A percentile compares a stretch with the other conserved stretches of the same genome.
Conservation (phyloP, 768 basidiomycete species). For the Lactarius sp. region DNA sequence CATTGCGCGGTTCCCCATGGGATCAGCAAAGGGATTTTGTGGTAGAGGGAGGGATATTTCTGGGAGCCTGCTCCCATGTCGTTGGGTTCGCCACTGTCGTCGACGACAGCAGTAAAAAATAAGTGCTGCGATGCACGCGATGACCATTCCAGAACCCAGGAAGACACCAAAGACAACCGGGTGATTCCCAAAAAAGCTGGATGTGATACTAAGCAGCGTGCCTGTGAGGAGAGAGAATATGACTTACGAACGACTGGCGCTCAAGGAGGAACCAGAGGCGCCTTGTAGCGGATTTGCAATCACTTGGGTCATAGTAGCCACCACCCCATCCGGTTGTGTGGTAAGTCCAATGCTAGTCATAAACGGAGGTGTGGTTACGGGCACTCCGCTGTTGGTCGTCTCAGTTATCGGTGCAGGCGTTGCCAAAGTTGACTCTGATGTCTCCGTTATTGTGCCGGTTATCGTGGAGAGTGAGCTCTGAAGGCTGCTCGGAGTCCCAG, state of each 20-base stretch:
- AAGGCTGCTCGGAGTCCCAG: background rate
- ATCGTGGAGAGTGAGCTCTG: constrained; percentile 29
- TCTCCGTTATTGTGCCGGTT: constrained; percentile 41
- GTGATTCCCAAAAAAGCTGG: constrained; percentile 60
- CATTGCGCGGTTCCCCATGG: constrained; percentile 21
- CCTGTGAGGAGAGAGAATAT: background rate
- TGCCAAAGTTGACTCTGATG: constrained; percentile 42
- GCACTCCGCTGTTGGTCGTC: constrained; percentile 38
- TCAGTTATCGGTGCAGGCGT: constrained; percentile 41
- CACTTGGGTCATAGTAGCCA: constrained; percentile 48
- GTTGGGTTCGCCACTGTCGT: constrained; percentile 33
- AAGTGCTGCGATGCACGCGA: constrained; percentile 43
- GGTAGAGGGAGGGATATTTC: constrained; percentile 28
- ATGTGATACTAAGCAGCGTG: background rate
- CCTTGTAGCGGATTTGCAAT: constrained; percentile 44
- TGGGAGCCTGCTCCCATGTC: background rate
- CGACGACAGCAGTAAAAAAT: constrained; percentile 42
- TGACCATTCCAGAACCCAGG: constrained; percentile 55
- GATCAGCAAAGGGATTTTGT: constrained; percentile 38
- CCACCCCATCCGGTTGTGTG: constrained; percentile 40
- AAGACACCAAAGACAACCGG: constrained; percentile 74
- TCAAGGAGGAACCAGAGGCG: background rate
- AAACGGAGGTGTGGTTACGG: constrained; percentile 41
- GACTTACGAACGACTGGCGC: constrained; percentile 15
- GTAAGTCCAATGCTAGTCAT: constrained; percentile 46